Base-by-base conservation (phyloP, 202 grass and related monocot species). In the Miscanthus sacchariflorus region DNA sequence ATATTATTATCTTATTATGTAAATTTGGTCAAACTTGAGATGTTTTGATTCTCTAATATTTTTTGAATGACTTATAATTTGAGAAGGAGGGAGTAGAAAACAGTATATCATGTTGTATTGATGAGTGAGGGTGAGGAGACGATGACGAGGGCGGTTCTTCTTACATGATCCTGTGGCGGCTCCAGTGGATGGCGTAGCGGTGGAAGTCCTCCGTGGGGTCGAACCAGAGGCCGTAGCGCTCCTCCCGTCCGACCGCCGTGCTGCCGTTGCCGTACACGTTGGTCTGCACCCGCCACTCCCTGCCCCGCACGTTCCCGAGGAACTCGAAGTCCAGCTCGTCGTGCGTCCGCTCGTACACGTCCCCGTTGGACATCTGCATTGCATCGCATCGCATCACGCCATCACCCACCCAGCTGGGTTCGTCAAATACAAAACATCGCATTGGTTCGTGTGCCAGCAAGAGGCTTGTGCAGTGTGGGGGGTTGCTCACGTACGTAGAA, bases 291-390 rank as follows among this genome's bases (percentile, higher is more conserved):
- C 96, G 86, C 92, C 92, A 98, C 50, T 96, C 90, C 77, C n/a
- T 85, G 0, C 93, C 96, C 42, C 77, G 90, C 44, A 94, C 76
- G 52, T 93, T 98, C 73, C 96, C 93, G 79, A 95, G 91, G 89
- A 98, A 98, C 92, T 98, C 93, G 80, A 98, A 98, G 84, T 98
- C 93, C 72, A 98, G 72, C 81, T 98, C 96, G 82, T 98, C 93
- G 79, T 98, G 96, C 21, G 89, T 98, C 87, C 85, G 87, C 88
- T 90, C 90, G 71, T 89, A 98, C 77, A 91, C 92, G 85, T 98
- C 90, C 33, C 90, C 90, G 64, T 96, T 95, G 0, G 93, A 96
- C 92, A 98, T 93, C 93, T 98, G 61, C 76, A 66, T 52, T 17
- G 48, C 13, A 12, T 46, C 12, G 44, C 44, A 45, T 48, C 46